A percentile compares a stretch with the other conserved stretches of the same genome.
phyloP scores from a whole-genome alignment of 2,329 filamentous ascomycete genomes.

The Ophiostoma piceae region DNA sequence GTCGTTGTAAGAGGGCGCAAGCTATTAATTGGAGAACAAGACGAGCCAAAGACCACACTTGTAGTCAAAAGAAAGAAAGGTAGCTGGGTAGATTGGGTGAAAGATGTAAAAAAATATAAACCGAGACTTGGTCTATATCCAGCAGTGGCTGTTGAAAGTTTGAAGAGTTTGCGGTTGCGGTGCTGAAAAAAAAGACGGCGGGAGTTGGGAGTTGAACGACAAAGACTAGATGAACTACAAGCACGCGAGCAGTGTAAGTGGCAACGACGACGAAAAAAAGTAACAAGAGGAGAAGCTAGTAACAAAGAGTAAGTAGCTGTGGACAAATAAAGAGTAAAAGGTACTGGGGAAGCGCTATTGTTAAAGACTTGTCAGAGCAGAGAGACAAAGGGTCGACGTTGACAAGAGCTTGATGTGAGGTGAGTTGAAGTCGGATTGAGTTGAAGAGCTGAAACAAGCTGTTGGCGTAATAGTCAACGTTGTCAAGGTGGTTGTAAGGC shows the following conservation, averaged over 20 bases:
- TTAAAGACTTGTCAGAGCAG: not conserved
- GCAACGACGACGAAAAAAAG: slow-evolving; percentile 5
- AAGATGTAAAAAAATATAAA: not conserved
- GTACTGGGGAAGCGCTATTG: not conserved
- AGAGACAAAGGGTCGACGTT: not conserved
- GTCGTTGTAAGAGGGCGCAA: not conserved
- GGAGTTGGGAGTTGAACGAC: not conserved
- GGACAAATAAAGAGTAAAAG: not conserved
- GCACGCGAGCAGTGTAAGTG: slow-evolving; percentile 25
- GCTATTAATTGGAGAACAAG: slow-evolving; percentile 3
- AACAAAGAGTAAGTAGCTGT: slow-evolving; percentile 10
- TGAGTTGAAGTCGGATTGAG: not conserved
- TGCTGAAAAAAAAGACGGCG: not conserved
- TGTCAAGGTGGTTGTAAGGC: not conserved
- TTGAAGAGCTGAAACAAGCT: slow-evolving; percentile 7
- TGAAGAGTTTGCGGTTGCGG: not conserved
- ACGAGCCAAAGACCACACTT: slow-evolving; percentile 9
- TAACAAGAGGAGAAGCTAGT: not conserved
- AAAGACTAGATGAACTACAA: not conserved
- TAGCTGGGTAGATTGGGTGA: not conserved
- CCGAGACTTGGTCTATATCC: not conserved
- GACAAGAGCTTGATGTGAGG: not conserved
- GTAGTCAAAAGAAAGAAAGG: not conserved
- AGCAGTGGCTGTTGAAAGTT: not conserved
- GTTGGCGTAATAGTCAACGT: slow-evolving; percentile 1